phyloP scores from a whole-genome alignment of 83 land plant genomes.

The Picea abies region DNA sequence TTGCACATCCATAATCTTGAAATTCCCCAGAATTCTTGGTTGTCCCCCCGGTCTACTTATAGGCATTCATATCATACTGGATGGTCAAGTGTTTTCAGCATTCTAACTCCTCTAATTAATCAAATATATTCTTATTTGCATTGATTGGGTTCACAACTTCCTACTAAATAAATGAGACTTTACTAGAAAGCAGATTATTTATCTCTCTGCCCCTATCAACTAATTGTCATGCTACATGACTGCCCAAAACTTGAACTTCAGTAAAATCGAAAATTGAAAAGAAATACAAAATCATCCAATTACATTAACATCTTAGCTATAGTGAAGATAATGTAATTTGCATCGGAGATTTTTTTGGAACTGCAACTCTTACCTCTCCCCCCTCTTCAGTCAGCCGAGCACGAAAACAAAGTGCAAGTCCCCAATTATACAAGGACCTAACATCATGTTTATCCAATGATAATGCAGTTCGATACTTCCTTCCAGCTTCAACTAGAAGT shows the following conservation, averaged over 20 bases:
- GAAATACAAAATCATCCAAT: neutral
- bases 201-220: neutral
- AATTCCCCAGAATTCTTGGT: too few species aligned
- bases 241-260: conserved; percentile 1
- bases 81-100: too few species aligned
- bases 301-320: neutral
- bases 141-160: too few species aligned
- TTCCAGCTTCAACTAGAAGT: conserved; percentile 87
- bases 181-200: neutral
- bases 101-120: too few species aligned
- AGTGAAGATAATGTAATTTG: neutral
- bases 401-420: conserved; percentile 85
- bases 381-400: conserved; percentile 86
- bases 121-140: too few species aligned
- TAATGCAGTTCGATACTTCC: conserved; percentile 78
- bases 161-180: too few species aligned
- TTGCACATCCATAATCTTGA: too few species aligned
- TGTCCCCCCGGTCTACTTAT: too few species aligned
- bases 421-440: conserved; percentile 94
- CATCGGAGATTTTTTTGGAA: neutral
- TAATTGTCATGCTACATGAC: neutral
- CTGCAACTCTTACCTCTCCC: conserved; percentile 59
- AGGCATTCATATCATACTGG: too few species aligned
- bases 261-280: neutral
- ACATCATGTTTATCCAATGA: conserved; percentile 72